Conservation (phyloP, 2,329 filamentous ascomycete genomes). For the Cladophialophora exuberans region DNA sequence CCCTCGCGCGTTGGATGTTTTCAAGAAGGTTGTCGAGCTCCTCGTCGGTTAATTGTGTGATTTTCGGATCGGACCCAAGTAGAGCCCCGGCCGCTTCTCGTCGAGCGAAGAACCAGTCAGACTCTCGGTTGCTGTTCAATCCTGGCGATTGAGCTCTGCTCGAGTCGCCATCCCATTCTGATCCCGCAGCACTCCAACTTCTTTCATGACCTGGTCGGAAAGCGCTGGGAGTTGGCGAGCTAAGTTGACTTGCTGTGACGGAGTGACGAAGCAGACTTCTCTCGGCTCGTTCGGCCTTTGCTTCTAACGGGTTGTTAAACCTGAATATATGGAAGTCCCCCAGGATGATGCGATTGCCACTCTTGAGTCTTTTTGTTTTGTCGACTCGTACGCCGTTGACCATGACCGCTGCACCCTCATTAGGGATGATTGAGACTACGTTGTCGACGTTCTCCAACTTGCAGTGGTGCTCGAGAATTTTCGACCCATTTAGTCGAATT, state of each 20-base stretch:
- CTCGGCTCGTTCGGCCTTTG: conserved; percentile 86
- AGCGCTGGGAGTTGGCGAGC: conserved; percentile 61
- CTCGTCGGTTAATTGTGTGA: conserved; percentile 86
- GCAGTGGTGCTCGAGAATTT: conserved; percentile 91
- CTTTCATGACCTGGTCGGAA: conserved; percentile 72
- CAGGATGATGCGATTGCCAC: conserved; percentile 91
- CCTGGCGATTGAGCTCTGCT: conserved; percentile 81
- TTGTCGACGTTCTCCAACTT: conserved; percentile 92
- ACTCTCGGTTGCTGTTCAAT: conserved; percentile 70
- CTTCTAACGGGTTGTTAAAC: conserved; percentile 97
- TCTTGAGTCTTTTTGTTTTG: conserved; percentile 82
- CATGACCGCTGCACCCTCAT: conserved; percentile 95
- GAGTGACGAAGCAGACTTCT: conserved; percentile 82
- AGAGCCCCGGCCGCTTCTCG: conserved; percentile 91
- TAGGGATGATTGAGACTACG: conserved; percentile 86
- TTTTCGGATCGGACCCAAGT: conserved; percentile 87
- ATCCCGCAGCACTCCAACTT: conserved; percentile 75
- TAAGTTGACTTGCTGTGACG: conserved; percentile 65
- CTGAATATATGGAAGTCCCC: conserved; percentile 99
- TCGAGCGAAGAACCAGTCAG: conserved; percentile 92
- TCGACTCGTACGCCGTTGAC: conserved; percentile 91
- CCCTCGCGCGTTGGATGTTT: conserved; percentile 85
- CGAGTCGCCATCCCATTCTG: conserved; percentile 72
- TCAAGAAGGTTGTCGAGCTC: conserved; percentile 93
- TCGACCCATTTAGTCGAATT: conserved; percentile 89